phyloP scores from a whole-genome alignment of 768 basidiomycete genomes.

The Exidia glandulosa region DNA sequence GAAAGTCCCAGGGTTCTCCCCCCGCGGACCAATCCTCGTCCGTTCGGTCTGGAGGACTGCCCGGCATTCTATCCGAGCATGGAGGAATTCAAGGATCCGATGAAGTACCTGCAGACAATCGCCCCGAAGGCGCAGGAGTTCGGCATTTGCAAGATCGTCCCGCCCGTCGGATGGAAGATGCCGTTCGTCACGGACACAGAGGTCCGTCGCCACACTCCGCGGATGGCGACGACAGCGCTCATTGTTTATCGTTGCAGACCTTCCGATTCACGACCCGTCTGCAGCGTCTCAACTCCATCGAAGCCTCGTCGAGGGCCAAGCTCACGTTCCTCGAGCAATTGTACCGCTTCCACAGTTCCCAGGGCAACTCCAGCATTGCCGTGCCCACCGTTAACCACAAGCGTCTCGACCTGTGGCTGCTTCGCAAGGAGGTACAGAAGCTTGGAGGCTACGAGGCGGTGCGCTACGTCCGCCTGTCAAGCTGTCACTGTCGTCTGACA shows the following conservation, averaged over 20 bases:
- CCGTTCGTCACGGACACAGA: conserved; percentile 92
- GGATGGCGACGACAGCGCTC: neutral
- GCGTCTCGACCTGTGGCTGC: conserved; percentile 84
- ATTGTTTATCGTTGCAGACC: conserved; percentile 32
- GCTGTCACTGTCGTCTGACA: conserved; percentile 9
- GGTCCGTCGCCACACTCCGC: conserved; percentile 37
- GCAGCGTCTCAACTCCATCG: conserved; percentile 91
- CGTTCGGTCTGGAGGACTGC: conserved; percentile 82
- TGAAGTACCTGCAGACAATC: conserved; percentile 83
- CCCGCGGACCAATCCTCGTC: conserved; percentile 39
- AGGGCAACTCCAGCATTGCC: conserved; percentile 81
- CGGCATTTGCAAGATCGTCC: conserved; percentile 94
- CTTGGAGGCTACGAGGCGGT: conserved; percentile 83
- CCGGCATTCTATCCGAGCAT: conserved; percentile 77
- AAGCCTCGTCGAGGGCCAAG: conserved; percentile 93
- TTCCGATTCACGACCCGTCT: conserved; percentile 95
- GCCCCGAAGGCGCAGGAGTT: conserved; percentile 56
- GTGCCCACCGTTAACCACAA: conserved; percentile 92
- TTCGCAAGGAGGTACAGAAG: conserved; percentile 85
- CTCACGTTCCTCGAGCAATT: conserved; percentile 96
- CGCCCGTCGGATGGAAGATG: conserved; percentile 89
- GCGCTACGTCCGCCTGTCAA: conserved; percentile 19
- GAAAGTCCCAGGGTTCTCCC: conserved; percentile 33
- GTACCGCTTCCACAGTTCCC: conserved; percentile 92
- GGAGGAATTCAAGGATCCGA: conserved; percentile 92